A percentile compares a stretch with the other conserved stretches of the same genome.
Evolutionary conservation across 2,329 filamentous ascomycete species (phyloP).

Genomic region (Hypoxylon sp.): DNA sequence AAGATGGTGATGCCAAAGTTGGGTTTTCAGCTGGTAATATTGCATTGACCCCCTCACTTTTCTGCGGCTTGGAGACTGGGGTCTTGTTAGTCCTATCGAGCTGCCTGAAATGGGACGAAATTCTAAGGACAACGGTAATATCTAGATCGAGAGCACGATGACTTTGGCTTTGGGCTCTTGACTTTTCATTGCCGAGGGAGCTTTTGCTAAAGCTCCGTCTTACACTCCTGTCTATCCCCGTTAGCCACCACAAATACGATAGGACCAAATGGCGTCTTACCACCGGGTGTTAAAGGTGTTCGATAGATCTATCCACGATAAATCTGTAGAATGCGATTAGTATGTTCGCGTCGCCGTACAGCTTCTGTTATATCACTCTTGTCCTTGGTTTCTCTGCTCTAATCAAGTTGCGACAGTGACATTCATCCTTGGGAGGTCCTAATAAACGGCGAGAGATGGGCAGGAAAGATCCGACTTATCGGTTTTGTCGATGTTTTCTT

Average conservation of each 20-base stretch:
- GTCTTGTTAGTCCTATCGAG: constrained; percentile 14
- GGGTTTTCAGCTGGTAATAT: constrained; percentile 28
- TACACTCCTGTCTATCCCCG: background rate
- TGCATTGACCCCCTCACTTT: constrained; percentile 16
- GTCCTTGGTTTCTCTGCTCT: constrained; percentile 6
- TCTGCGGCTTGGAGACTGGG: constrained; percentile 1
- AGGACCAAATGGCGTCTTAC: constrained; percentile 50
- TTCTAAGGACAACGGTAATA: background rate
- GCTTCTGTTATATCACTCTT: background rate
- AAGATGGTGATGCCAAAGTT: constrained; percentile 14
- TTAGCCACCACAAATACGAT: background rate
- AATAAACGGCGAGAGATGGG: constrained; percentile 49
- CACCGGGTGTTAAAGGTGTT: constrained; percentile 51
- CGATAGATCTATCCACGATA: constrained; percentile 49
- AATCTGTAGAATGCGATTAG: constrained; percentile 50
- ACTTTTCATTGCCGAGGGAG: background rate
- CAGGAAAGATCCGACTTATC: constrained; percentile 51
- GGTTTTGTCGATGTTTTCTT: constrained; percentile 53
- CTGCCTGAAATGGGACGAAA: constrained; percentile 4
- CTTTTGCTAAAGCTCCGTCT: background rate
- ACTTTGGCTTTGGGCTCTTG: background rate
- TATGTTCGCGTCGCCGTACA: constrained; percentile 21
- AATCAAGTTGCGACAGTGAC: constrained; percentile 41
- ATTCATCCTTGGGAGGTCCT: constrained; percentile 53
- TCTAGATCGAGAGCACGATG: background rate